These are phyloP conservation scores for Boletus subparvulus DNA, from an alignment of 768 basidiomycete species.

Conservation along the genomic window DNA sequence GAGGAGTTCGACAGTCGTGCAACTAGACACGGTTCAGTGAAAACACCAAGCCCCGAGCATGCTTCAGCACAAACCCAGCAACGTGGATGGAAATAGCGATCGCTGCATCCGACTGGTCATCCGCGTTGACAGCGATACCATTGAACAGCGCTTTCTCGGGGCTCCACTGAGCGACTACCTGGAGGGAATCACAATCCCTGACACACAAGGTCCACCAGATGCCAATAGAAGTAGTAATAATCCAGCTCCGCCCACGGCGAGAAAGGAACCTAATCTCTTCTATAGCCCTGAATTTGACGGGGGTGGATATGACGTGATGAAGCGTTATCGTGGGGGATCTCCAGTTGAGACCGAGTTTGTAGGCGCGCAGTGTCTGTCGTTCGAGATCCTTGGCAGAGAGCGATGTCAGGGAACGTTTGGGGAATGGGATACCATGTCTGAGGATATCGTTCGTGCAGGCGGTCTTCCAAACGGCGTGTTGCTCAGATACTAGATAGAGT, in stretches of 20 bases:
- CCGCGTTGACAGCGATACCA: slow-evolving; percentile 50
- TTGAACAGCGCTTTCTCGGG: slow-evolving; percentile 53
- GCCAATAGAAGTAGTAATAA: slow-evolving; percentile 55
- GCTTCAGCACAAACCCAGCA: slow-evolving; percentile 41
- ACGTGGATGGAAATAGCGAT: slow-evolving; percentile 52
- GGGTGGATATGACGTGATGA: slow-evolving; percentile 16
- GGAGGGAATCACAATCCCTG: slow-evolving; percentile 44
- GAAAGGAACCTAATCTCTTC: slow-evolving; percentile 56
- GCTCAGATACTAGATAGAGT: slow-evolving; percentile 43
- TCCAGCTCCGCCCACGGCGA: slow-evolving; percentile 40
- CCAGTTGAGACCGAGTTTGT: slow-evolving; percentile 53
- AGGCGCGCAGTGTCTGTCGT: slow-evolving; percentile 42
- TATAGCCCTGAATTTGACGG: slow-evolving; percentile 42
- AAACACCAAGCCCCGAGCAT: background rate
- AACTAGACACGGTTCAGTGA: slow-evolving; percentile 20
- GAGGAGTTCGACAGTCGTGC: slow-evolving; percentile 30
- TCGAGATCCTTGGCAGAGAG: slow-evolving; percentile 47
- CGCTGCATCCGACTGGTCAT: slow-evolving; percentile 42
- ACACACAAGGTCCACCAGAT: slow-evolving; percentile 61
- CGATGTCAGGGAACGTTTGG: slow-evolving; percentile 33
- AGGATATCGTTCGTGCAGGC: slow-evolving; percentile 47
- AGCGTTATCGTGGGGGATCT: slow-evolving; percentile 21
- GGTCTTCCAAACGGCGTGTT: slow-evolving; percentile 58
- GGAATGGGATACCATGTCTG: slow-evolving; percentile 50
- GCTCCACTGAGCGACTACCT: slow-evolving; percentile 48